phyloP scores from a whole-genome alignment of 1,284 basidiomycete species.

The Lentinus polychrous region DNA sequence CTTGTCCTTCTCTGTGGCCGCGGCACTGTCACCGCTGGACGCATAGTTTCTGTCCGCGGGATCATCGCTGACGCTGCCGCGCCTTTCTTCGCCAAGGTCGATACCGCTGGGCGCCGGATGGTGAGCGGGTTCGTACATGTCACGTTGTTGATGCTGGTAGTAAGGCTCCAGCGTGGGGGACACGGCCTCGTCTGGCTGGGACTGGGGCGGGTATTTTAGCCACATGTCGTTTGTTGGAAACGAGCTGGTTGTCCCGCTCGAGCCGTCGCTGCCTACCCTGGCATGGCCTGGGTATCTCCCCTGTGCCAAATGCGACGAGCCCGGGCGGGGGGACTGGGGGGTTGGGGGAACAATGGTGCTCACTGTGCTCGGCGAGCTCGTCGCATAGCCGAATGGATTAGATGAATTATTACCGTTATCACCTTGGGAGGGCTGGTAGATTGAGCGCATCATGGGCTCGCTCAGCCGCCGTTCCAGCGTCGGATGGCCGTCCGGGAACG shows the following conservation, averaged over 20 bases:
- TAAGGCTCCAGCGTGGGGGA: too few species aligned
- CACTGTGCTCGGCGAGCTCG: constrained; percentile 1
- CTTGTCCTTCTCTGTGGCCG: constrained; percentile 25
- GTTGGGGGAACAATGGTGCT: constrained; percentile 1
- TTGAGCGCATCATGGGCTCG: constrained; percentile 5
- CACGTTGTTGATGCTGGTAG: too few species aligned
- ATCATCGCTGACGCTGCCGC: too few species aligned
- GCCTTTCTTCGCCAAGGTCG: background rate
- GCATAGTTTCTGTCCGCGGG: too few species aligned
- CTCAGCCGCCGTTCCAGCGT: constrained; percentile 5
- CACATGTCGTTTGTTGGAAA: background rate
- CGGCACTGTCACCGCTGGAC: too few species aligned
- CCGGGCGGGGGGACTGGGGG: background rate
- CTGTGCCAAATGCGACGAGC: background rate
- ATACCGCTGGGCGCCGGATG: background rate
- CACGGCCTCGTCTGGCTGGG: background rate
- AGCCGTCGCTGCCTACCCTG: constrained; percentile 1
- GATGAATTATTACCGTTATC: too few species aligned
- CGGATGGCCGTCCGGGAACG: background rate
- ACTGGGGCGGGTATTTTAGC: background rate
- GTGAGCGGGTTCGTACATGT: background rate
- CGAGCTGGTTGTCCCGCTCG: background rate
- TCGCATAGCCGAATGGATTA: background rate
- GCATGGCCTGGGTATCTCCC: background rate
- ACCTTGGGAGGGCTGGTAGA: constrained; percentile 3